These are phyloP conservation scores for Kentomonas sorsogonicus DNA, from an alignment of 208 protist genomes.

Conservation along the genomic window DNA sequence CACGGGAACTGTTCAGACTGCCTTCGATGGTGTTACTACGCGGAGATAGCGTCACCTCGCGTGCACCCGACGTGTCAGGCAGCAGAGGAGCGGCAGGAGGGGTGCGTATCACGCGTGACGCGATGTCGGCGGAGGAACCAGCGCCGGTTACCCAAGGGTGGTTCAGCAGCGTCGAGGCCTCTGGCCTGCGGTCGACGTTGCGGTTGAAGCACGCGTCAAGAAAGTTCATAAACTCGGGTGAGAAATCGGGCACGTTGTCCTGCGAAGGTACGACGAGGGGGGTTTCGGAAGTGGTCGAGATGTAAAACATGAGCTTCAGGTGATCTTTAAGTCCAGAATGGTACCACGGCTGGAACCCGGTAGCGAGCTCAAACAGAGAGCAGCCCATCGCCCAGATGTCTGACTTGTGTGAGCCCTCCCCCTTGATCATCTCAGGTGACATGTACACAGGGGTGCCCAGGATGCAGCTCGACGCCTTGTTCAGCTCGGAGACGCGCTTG, in stretches of 20 bases:
- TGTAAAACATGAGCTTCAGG: slow-evolving; percentile 86
- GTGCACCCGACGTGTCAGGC: no score
- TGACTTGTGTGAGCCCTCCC: slow-evolving; percentile 70
- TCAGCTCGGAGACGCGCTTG: slow-evolving; percentile 84
- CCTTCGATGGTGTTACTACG: no score
- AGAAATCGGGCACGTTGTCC: slow-evolving; percentile 56
- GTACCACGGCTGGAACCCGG: slow-evolving; percentile 78
- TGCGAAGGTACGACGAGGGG: slow-evolving; percentile 52
- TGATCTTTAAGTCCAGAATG: slow-evolving; percentile 75
- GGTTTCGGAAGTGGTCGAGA: slow-evolving; percentile 76
- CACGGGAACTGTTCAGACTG: no score
- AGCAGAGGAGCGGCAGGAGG: no score
- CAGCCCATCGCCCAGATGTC: slow-evolving; percentile 89
- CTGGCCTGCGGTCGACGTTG: slow-evolving; percentile 50
- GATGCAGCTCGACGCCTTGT: slow-evolving; percentile 74
- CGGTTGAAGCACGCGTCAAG: slow-evolving; percentile 84
- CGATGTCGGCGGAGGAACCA: background rate
- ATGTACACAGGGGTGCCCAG: slow-evolving; percentile 90
- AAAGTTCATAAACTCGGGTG: slow-evolving; percentile 75
- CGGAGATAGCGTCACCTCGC: no score
- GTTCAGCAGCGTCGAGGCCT: slow-evolving; percentile 64
- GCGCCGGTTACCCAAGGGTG: slow-evolving; percentile 82
- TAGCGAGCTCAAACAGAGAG: slow-evolving; percentile 84
- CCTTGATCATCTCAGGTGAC: slow-evolving; percentile 86
- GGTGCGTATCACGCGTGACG: no score